These are phyloP conservation scores for Globisporangium nodosum DNA, from an alignment of 352 stramenopile species.

Conservation along the genomic window DNA sequence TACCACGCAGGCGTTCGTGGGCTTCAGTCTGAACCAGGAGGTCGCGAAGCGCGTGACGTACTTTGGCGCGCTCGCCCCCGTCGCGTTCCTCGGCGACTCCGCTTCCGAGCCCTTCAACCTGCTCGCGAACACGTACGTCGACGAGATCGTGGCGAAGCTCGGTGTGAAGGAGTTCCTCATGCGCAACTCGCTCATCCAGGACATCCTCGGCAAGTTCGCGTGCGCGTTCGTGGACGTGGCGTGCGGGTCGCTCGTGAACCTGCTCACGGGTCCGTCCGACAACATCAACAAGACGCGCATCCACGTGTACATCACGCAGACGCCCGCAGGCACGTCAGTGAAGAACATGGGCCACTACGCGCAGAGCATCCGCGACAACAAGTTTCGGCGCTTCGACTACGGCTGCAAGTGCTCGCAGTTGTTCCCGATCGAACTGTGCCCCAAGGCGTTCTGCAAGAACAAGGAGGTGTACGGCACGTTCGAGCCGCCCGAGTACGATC, in stretches of 20 bases:
- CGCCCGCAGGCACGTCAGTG: slow-evolving; percentile 40
- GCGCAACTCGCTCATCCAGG: slow-evolving; percentile 21
- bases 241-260: slow-evolving; percentile 11
- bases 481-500: slow-evolving; percentile 29
- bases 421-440: slow-evolving; percentile 33
- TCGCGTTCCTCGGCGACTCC: slow-evolving; percentile 29
- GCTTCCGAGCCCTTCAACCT: slow-evolving; percentile 26
- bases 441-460: slow-evolving; percentile 40
- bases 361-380: slow-evolving; percentile 44
- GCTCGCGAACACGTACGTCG: slow-evolving; percentile 35
- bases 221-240: slow-evolving; percentile 37
- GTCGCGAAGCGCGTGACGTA: slow-evolving; percentile 41
- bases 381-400: slow-evolving; percentile 49
- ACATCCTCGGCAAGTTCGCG: slow-evolving; percentile 26
- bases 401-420: slow-evolving; percentile 31
- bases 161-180: slow-evolving; percentile 21
- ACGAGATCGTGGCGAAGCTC: slow-evolving; percentile 30
- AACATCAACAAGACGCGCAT: slow-evolving; percentile 47
- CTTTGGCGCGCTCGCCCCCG: slow-evolving; percentile 45
- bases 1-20: slow-evolving; percentile 49
- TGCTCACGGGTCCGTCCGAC: slow-evolving; percentile 29
- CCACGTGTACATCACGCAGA: slow-evolving; percentile 53
- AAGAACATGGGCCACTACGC: slow-evolving; percentile 55
- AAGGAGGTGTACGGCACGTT: slow-evolving; percentile 40
- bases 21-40: slow-evolving; percentile 49